A percentile compares a stretch with the other conserved stretches of the same genome.
These are phyloP conservation scores for Apiotrichum brassicae DNA, from an alignment of 1,284 basidiomycete genomes.

Conservation along the genomic window DNA sequence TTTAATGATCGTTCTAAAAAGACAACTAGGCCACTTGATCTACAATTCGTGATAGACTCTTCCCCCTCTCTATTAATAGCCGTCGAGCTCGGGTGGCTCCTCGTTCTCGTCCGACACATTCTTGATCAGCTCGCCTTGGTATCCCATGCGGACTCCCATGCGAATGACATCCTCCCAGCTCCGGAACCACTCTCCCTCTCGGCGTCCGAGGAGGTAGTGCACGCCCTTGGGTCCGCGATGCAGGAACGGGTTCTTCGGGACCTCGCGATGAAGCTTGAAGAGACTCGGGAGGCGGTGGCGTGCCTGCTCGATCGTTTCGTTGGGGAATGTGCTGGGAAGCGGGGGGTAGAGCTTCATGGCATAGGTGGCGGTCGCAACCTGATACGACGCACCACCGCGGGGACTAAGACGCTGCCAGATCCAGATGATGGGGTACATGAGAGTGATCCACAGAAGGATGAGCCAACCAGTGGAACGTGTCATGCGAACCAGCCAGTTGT, in stretches of 20 bases:
- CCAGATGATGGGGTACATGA: constrained; percentile 64
- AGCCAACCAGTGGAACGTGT: constrained; percentile 60
- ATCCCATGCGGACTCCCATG: constrained; percentile 50
- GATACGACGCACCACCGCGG: constrained; percentile 27
- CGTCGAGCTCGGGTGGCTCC: constrained; percentile 17
- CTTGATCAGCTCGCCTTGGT: constrained; percentile 28
- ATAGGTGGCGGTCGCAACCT: constrained; percentile 22
- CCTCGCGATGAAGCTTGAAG: constrained; percentile 36
- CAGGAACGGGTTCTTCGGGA: constrained; percentile 27
- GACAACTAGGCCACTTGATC: too few relatives aligned
- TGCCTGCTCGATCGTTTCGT: constrained; percentile 28
- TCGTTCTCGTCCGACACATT: constrained; percentile 6
- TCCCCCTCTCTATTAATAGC: too few relatives aligned
- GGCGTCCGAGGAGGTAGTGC: constrained; percentile 51
- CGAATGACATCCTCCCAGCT: constrained; percentile 62
- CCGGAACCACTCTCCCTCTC: constrained; percentile 69
- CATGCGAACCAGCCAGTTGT: constrained; percentile 56
- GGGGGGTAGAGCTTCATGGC: constrained; percentile 37
- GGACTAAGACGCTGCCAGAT: constrained; percentile 19
- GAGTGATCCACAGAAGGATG: constrained; percentile 57
- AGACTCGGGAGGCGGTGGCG: constrained; percentile 26
- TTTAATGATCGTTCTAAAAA: too few relatives aligned
- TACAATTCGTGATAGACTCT: too few relatives aligned
- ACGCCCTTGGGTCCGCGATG: constrained; percentile 37
- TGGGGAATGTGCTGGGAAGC: constrained; percentile 34